Base-by-base conservation (phyloP, 1,284 basidiomycete species). In the Trametes versicolor region DNA sequence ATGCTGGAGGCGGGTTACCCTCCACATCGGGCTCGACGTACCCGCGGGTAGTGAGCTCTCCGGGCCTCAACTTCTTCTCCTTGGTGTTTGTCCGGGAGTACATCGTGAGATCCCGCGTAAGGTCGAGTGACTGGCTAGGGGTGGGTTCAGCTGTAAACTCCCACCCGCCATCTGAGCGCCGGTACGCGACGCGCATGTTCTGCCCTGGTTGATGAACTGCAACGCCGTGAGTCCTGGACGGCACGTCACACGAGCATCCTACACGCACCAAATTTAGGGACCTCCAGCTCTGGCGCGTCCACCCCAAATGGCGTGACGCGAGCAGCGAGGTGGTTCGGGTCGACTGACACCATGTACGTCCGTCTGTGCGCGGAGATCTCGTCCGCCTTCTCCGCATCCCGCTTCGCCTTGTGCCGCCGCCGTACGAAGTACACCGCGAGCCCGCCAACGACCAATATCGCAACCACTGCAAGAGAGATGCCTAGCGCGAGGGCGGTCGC, bases 121-220 rank as follows among this genome's bases (percentile, higher is more conserved):
- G 60, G 52, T 71, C 66, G 54, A 68, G 48, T 15, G 65, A 68
- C 32, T 58, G 43, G 21, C 64, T 36, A 12, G 67, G 59, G 43
- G 55, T 58, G 23, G 53, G 62, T 27, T 53, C 48, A 23, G 60
- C 34, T 12, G 63, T 64, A 54, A 77, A 78, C n/a, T 73, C 71
- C 76, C 76, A 78, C 1, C 72, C 74, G 39, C 76, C 76, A 58
- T 77, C 74, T 2, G 71, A 68, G 3, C 74, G 73, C 19, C 75
- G 73, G 52, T 67, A 72, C 19, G 76, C 76, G 47, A 76, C 70
- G 58, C 76, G 76, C 76, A 78, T 78, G 66, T 73, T 74, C 63
- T 73, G 71, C 6, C 76, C 76, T 0, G 76, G 76, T 19, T 66
- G 65, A 62, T 75, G 74, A 10, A 68, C 76, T 77, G 57, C 48